phyloP scores from a whole-genome alignment of 163 green algal genomes.

The Chlamydomonas reinhardtii region DNA sequence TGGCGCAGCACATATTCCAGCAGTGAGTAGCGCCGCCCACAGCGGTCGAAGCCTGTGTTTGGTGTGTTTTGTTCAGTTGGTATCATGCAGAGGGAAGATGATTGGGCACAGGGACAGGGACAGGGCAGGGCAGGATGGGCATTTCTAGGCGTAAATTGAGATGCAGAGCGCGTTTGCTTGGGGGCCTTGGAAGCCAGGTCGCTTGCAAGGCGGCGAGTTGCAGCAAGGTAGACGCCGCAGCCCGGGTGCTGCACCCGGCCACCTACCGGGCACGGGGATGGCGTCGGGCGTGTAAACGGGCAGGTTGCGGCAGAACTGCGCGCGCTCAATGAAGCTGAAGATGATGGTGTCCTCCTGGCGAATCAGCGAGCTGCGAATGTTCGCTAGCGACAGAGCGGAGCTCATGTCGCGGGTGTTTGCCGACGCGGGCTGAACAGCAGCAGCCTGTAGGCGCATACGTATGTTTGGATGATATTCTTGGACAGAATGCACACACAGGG shows the following conservation, averaged over 20 bases:
- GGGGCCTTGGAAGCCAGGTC: no score
- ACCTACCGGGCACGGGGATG: conserved; percentile 81
- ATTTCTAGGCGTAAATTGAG: no score
- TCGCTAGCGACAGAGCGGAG: conserved; percentile 63
- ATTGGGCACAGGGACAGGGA: no score
- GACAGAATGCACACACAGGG: no score
- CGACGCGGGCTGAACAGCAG: background rate
- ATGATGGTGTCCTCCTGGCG: conserved; percentile 99
- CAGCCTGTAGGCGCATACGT: background rate
- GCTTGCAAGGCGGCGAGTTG: no score
- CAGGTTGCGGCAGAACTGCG: conserved; percentile 91
- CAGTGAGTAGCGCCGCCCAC: conserved; percentile 82
- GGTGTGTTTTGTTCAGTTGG: no score
- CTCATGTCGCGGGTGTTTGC: conserved; percentile 61
- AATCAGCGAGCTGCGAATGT: conserved; percentile 84
- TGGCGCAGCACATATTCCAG: conserved; percentile 95
- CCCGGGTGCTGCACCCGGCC: no score
- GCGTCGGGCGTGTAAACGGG: conserved; percentile 86
- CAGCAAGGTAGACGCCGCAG: no score
- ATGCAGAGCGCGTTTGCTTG: no score
- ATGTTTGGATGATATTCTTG: no score
- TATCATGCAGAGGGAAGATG: no score
- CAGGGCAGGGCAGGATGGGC: no score
- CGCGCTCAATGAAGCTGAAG: conserved; percentile 95
- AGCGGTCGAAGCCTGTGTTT: conserved; percentile 58